phyloP scores from a whole-genome alignment of 2,329 filamentous ascomycete species.

The Cercospora sp. region DNA sequence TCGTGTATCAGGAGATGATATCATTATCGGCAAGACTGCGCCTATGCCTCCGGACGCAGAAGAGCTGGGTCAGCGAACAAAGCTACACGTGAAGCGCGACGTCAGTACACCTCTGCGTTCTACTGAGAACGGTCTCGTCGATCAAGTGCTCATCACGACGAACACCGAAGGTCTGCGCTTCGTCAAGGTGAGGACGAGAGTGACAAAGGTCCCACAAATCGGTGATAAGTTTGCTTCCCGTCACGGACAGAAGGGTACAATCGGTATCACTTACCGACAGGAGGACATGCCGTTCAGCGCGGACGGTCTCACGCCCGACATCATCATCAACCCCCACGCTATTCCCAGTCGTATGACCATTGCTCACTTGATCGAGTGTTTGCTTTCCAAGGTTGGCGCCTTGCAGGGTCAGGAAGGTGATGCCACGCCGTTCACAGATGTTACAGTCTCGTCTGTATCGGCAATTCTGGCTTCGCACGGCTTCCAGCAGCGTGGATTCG shows the following conservation, averaged over 20 bases:
- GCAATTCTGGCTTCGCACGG: slow-evolving; percentile 82
- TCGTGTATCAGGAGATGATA: slow-evolving; percentile 94
- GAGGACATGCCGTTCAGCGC: slow-evolving; percentile 98
- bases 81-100: slow-evolving; percentile 87
- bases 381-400: slow-evolving; percentile 92
- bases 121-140: slow-evolving; percentile 95
- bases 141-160: slow-evolving; percentile 89
- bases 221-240: slow-evolving; percentile 99
- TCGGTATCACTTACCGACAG: slow-evolving; percentile 95
- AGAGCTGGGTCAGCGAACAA: slow-evolving; percentile 88
- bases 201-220: slow-evolving; percentile 97
- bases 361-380: slow-evolving; percentile 98
- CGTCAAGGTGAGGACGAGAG: slow-evolving; percentile 95
- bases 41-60: slow-evolving; percentile 91
- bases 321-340: slow-evolving; percentile 99
- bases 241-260: slow-evolving; percentile 98
- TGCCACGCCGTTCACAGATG: slow-evolving; percentile 95
- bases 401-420: slow-evolving; percentile 95
- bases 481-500: slow-evolving; percentile 95
- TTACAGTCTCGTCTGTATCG: slow-evolving; percentile 93
- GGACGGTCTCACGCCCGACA: slow-evolving; percentile 87
- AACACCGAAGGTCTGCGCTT: slow-evolving; percentile 93
- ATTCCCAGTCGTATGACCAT: slow-evolving; percentile 99
- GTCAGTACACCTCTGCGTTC: slow-evolving; percentile 92
- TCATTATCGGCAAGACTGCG: slow-evolving; percentile 98